Evolutionary conservation across 176 grass and related monocot species (phyloP).

Genomic region (Thinopyrum elongatum): DNA sequence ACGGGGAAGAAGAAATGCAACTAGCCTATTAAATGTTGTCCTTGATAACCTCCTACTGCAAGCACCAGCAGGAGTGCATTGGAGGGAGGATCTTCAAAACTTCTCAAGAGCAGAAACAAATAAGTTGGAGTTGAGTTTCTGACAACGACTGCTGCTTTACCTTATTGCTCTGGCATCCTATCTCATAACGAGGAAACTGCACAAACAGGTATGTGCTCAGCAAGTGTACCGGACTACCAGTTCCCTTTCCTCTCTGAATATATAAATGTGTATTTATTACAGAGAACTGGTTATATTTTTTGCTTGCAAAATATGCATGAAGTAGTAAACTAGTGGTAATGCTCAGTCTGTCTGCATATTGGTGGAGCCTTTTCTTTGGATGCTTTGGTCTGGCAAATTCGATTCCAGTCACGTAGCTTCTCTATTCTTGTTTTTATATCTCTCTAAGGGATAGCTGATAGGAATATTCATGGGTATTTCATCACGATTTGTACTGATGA

Average conservation of each 20-base stretch:
- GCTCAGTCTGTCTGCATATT: conserved; percentile 7
- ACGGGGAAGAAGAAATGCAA: conserved; percentile 18
- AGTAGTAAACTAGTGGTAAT: conserved; percentile 11
- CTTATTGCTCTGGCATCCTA: conserved; percentile 21
- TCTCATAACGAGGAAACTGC: conserved; percentile 27
- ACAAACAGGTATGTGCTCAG: conserved; percentile 36
- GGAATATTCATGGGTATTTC: not conserved
- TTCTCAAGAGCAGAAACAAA: conserved; percentile 33
- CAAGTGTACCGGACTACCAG: conserved; percentile 7
- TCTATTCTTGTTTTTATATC: not conserved
- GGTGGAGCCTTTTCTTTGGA: not conserved
- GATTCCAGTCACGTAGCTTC: not conserved
- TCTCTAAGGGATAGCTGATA: not conserved
- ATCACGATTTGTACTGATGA: not conserved
- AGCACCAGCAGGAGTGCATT: conserved; percentile 5
- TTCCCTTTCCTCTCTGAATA: conserved; percentile 22
- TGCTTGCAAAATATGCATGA: conserved; percentile 4
- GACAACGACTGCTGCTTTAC: conserved; percentile 10
- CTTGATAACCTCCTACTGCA: conserved; percentile 30
- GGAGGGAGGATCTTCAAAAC: conserved; percentile 7
- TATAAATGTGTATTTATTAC: conserved; percentile 9
- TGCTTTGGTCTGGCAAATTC: not conserved
- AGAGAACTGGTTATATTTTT: not conserved
- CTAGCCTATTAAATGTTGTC: conserved; percentile 18
- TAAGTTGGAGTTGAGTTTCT: not conserved